These are phyloP conservation scores for Cokeromyces recurvatus DNA, from an alignment of 371 early-diverging fungal species.

Conservation along the genomic window DNA sequence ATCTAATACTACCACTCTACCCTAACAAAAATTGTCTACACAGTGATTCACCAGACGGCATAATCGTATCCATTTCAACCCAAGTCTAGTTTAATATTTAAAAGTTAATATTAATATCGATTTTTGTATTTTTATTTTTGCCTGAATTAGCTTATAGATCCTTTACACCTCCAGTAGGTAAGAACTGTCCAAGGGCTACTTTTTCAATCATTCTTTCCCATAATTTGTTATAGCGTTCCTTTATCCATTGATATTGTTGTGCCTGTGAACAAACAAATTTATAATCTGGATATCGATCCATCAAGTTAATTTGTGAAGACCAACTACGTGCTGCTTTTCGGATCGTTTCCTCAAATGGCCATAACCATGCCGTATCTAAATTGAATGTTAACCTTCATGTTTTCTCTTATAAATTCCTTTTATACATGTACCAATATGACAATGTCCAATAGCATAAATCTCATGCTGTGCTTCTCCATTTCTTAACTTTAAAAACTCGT, in stretches of 20 bases:
- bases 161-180: slow-evolving; percentile 78
- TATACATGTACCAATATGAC: slow-evolving; percentile 24
- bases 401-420: not conserved
- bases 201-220: slow-evolving; percentile 71
- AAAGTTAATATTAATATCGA: too few relatives aligned
- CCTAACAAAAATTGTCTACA: slow-evolving; percentile 91
- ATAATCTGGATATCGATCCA: slow-evolving; percentile 83
- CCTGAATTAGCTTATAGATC: not conserved
- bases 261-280: slow-evolving; percentile 89
- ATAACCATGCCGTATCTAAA: slow-evolving; percentile 56
- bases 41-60: slow-evolving; percentile 91
- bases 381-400: slow-evolving; percentile 13
- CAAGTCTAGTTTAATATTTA: slow-evolving; percentile 79
- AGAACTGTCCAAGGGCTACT: slow-evolving; percentile 66
- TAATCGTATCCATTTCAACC: slow-evolving; percentile 98
- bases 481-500: slow-evolving; percentile 56
- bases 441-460: slow-evolving; percentile 32
- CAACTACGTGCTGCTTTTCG: slow-evolving; percentile 89
- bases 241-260: slow-evolving; percentile 91
- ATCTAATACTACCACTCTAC: too few relatives aligned
- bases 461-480: slow-evolving; percentile 34
- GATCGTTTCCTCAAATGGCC: slow-evolving; percentile 92
- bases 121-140: not conserved
- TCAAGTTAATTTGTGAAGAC: slow-evolving; percentile 74
- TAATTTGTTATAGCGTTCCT: slow-evolving; percentile 70